phyloP scores from a whole-genome alignment of 2,329 filamentous ascomycete genomes.

The Paraphoma sp. region DNA sequence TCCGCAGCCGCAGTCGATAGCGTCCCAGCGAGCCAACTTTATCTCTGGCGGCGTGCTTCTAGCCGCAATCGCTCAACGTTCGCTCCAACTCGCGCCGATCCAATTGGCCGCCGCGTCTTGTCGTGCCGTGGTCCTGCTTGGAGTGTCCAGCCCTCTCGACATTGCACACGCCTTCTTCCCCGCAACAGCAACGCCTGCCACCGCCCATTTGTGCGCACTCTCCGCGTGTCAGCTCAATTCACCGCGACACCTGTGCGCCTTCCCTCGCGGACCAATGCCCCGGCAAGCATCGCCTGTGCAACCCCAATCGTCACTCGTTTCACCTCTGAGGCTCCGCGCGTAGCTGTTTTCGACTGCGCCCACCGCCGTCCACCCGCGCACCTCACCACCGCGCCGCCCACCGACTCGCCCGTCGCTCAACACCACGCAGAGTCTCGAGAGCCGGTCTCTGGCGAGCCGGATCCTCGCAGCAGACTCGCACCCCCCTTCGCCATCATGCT shows the following conservation, averaged over 20 bases:
- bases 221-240: constrained; percentile 8
- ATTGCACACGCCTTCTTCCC: constrained; percentile 15
- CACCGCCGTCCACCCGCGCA: constrained; percentile 12
- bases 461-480: constrained; percentile 26
- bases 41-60: constrained; percentile 14
- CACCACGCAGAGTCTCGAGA: constrained; percentile 30
- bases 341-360: constrained; percentile 30
- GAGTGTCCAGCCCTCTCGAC: constrained; percentile 11
- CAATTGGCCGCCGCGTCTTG: constrained; percentile 23
- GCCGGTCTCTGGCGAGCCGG: constrained; percentile 40
- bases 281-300: constrained; percentile 34
- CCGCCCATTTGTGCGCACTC: constrained; percentile 15
- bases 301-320: constrained; percentile 40
- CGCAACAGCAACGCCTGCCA: constrained; percentile 19
- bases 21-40: constrained; percentile 8
- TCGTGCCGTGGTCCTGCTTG: constrained; percentile 8
- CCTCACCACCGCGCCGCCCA: constrained; percentile 10
- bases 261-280: constrained; percentile 30
- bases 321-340: constrained; percentile 28
- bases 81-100: constrained; percentile 9
- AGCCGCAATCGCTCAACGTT: constrained; percentile 20
- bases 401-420: constrained; percentile 14
- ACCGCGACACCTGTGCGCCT: constrained; percentile 7
- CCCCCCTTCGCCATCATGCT: constrained; percentile 67
- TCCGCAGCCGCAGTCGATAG: constrained; percentile 1